These are phyloP conservation scores for Coemansia sp. DNA, from an alignment of 192 early-diverging fungal genomes.

Conservation along the genomic window DNA sequence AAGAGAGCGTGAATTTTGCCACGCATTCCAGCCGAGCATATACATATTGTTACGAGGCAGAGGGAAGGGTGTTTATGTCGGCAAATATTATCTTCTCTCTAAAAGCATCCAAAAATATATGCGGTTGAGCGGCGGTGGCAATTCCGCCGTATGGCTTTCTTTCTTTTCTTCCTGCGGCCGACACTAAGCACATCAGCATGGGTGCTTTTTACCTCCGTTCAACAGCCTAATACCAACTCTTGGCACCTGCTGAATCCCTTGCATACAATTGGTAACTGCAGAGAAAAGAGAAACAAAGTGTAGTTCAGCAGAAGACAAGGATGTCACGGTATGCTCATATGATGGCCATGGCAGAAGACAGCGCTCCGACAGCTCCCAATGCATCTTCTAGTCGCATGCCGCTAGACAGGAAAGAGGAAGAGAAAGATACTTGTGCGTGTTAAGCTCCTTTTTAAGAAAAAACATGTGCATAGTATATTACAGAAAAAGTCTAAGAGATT, in stretches of 20 bases:
- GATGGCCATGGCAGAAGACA: neutral
- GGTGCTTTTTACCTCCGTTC: neutral
- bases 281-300: neutral
- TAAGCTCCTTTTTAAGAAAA: neutral
- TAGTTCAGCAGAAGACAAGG: neutral
- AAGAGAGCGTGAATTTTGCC: too few species aligned
- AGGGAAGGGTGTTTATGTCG: too few species aligned
- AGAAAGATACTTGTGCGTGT: neutral
- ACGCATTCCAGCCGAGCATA: too few species aligned
- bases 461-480: neutral
- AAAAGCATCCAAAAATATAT: too few species aligned
- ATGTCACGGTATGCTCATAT: constrained; percentile 6
- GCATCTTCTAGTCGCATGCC: neutral
- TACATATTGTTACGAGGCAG: too few species aligned
- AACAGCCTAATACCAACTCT: neutral
- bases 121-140: neutral
- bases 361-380: neutral
- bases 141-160: neutral
- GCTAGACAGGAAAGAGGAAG: neutral
- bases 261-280: constrained; percentile 1
- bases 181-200: neutral
- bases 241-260: neutral
- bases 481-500: neutral
- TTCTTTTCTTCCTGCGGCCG: neutral
- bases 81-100: too few species aligned